A percentile compares a stretch with the other conserved stretches of the same genome.
phyloP scores from a whole-genome alignment of 768 basidiomycete genomes.

The Roridomyces roridus region DNA sequence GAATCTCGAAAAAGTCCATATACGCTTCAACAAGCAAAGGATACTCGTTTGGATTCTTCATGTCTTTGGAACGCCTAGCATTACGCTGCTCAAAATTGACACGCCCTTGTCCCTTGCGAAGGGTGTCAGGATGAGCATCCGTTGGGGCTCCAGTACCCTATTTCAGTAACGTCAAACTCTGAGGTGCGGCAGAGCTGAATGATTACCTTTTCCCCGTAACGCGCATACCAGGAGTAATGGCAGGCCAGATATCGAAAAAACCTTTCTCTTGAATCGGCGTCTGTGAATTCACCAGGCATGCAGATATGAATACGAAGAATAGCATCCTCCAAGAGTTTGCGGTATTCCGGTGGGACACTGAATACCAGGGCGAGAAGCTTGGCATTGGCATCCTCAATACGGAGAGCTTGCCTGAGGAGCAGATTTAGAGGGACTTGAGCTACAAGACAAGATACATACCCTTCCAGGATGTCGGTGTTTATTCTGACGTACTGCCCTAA shows the following conservation, averaged over 20 bases:
- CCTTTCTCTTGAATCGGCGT: not conserved
- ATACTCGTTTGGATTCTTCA: not conserved
- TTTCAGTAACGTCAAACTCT: not conserved
- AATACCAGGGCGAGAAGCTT: not conserved
- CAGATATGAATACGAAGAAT: not conserved
- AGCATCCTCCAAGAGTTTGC: not conserved
- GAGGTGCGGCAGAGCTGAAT: not conserved
- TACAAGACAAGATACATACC: not conserved
- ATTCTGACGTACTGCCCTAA: not conserved
- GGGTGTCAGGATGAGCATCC: not conserved
- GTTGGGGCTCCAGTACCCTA: not conserved
- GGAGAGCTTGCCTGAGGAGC: not conserved
- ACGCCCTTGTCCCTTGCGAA: not conserved
- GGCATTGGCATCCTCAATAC: not conserved
- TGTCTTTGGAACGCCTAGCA: not conserved
- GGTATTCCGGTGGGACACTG: not conserved
- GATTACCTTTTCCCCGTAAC: not conserved
- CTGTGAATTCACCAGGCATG: not conserved
- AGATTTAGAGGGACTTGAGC: not conserved
- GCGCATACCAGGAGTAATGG: not conserved
- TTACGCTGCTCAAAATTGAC: not conserved
- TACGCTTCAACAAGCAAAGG: slow-evolving; percentile 3
- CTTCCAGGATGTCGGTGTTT: not conserved
- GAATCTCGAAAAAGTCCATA: slow-evolving; percentile 5
- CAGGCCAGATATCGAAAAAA: not conserved